Percentiles rank a stretch among this genome's conserved stretches.
phyloP scores from a whole-genome alignment of 768 basidiomycete species.

The Russula abietina region DNA sequence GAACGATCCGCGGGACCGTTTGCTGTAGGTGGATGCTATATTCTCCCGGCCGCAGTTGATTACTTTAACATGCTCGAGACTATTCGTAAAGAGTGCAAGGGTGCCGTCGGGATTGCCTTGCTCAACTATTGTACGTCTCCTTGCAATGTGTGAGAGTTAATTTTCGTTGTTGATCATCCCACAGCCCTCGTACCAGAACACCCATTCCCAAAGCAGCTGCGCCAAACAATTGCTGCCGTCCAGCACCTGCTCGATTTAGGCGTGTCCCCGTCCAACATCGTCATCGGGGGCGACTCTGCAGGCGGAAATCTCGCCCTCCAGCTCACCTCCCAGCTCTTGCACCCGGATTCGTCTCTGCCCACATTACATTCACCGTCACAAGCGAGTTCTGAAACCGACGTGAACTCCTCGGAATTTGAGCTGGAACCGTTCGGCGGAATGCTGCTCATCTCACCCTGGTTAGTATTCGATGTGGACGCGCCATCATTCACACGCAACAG shows the following conservation, averaged over 20 bases:
- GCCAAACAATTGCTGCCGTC: slow-evolving; percentile 17
- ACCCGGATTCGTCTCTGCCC: slow-evolving; percentile 17
- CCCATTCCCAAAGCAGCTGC: background rate
- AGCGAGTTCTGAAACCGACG: background rate
- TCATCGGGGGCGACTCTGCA: slow-evolving; percentile 20
- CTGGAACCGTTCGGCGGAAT: background rate
- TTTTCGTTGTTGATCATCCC: background rate
- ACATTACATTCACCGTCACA: background rate
- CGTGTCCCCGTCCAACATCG: slow-evolving; percentile 22
- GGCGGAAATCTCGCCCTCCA: slow-evolving; percentile 24
- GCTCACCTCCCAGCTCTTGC: slow-evolving; percentile 20
- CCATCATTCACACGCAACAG: slow-evolving; percentile 4
- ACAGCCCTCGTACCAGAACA: background rate
- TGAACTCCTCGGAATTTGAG: background rate
- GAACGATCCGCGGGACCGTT: background rate
- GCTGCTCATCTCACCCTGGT: slow-evolving; percentile 10
- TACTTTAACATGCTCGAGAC: slow-evolving; percentile 1
- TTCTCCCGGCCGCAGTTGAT: background rate
- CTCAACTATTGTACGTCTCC: slow-evolving; percentile 8
- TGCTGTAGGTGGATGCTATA: slow-evolving; percentile 7
- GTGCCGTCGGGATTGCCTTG: slow-evolving; percentile 5
- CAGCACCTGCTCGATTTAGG: slow-evolving; percentile 21
- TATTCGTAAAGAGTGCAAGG: slow-evolving; percentile 5
- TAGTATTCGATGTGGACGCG: background rate
- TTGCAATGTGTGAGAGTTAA: background rate